phyloP scores from a whole-genome alignment of 208 protist genomes.

The Crithidia brevicula region DNA sequence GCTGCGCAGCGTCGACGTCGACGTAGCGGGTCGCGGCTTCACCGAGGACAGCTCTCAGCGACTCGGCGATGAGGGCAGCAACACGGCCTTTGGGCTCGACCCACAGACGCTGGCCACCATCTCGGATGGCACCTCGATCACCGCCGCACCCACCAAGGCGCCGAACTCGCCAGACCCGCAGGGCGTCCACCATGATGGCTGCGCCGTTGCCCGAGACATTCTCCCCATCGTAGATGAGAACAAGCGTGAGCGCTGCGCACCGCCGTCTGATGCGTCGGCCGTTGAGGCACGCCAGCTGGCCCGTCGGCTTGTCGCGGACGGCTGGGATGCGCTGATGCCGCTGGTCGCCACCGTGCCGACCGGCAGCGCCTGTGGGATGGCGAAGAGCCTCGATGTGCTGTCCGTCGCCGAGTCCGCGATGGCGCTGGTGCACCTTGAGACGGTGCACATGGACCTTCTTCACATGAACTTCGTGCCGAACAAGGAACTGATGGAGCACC shows the following conservation, averaged over 20 bases:
- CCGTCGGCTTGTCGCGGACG: slow-evolving; percentile 13
- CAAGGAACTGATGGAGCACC: slow-evolving; percentile 38
- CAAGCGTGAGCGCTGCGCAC: not conserved
- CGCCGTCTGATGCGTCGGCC: slow-evolving; percentile 9
- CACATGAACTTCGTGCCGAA: slow-evolving; percentile 55
- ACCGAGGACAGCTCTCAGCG: slow-evolving; percentile 3
- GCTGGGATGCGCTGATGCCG: slow-evolving; percentile 60
- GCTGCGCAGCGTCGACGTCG: slow-evolving; percentile 23
- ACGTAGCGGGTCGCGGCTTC: not conserved
- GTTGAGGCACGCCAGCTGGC: slow-evolving; percentile 13
- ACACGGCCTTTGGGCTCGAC: not conserved
- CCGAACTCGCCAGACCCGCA: slow-evolving; percentile 5
- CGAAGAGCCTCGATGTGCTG: slow-evolving; percentile 73
- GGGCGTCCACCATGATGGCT: not conserved
- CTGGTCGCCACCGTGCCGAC: slow-evolving; percentile 78
- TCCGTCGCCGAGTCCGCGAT: slow-evolving; percentile 47
- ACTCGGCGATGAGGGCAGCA: slow-evolving; percentile 9
- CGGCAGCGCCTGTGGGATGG: slow-evolving; percentile 86
- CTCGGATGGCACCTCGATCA: not conserved
- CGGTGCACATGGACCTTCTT: slow-evolving; percentile 69
- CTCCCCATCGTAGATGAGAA: slow-evolving; percentile 9
- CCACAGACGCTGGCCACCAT: slow-evolving; percentile 7
- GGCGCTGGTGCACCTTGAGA: slow-evolving; percentile 71
- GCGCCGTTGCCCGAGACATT: not conserved
- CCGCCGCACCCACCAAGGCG: not conserved